phyloP scores from a whole-genome alignment of 345 rosid species.

The Gossypium stocksii region DNA sequence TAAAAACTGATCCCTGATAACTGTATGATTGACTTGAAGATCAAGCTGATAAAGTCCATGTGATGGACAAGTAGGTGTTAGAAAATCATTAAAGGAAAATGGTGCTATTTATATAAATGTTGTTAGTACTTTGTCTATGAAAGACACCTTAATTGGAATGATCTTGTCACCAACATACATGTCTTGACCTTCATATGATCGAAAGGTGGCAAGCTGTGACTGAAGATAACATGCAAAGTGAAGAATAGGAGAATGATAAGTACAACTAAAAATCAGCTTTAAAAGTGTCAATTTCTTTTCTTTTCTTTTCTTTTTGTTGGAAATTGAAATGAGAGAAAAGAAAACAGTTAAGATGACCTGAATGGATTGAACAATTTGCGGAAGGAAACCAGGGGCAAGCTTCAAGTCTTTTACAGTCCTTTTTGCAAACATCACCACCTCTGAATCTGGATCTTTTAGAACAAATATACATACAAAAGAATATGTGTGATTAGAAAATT shows the following conservation, averaged over 20 bases:
- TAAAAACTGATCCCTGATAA: slow-evolving; percentile 85
- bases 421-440: slow-evolving; percentile 73
- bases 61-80: background rate
- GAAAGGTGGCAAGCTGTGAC: slow-evolving; percentile 83
- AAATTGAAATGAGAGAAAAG: background rate
- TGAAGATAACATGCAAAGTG: slow-evolving; percentile 20
- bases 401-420: slow-evolving; percentile 91
- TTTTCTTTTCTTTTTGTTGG: background rate
- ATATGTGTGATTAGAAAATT: background rate
- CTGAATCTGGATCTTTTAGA: slow-evolving; percentile 78
- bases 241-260: background rate
- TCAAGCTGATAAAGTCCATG: slow-evolving; percentile 62
- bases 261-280: background rate
- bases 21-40: slow-evolving; percentile 86
- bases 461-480: background rate
- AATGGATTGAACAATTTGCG: slow-evolving; percentile 86
- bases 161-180: slow-evolving; percentile 89
- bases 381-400: slow-evolving; percentile 72
- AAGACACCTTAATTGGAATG: slow-evolving; percentile 82
- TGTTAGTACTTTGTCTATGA: background rate
- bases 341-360: slow-evolving; percentile 43
- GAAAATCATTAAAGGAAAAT: background rate
- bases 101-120: background rate
- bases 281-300: background rate
- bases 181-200: slow-evolving; percentile 89